Evolutionary conservation across 176 grass and related monocot species (phyloP).

Genomic region (Puccinellia tenuiflora): DNA sequence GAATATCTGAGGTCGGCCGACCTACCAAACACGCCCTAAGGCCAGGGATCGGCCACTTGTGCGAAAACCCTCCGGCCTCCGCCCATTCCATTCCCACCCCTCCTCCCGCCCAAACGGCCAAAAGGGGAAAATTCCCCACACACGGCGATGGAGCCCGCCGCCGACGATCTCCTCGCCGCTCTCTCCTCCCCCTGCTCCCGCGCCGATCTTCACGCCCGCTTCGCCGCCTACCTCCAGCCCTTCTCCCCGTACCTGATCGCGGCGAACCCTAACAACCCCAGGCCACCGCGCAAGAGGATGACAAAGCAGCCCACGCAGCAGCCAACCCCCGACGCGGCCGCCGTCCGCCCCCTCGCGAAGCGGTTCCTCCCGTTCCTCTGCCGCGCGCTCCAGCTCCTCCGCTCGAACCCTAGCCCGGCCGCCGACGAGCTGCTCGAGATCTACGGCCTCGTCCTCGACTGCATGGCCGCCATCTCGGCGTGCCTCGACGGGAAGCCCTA

Average conservation of each 20-base stretch:
- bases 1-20: too few relatives aligned
- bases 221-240: slow-evolving; percentile 60
- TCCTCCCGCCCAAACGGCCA: background rate
- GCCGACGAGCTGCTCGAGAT: slow-evolving; percentile 43
- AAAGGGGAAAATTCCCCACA: background rate
- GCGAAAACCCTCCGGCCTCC: background rate
- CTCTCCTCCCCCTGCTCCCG: slow-evolving; percentile 31
- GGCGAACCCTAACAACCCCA: slow-evolving; percentile 34
- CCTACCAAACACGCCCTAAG: too few relatives aligned
- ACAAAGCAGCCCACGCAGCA: slow-evolving; percentile 20
- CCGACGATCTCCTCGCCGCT: slow-evolving; percentile 40
- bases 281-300: slow-evolving; percentile 29
- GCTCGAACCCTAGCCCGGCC: slow-evolving; percentile 4
- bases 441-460: slow-evolving; percentile 54
- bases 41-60: background rate
- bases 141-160: slow-evolving; percentile 47
- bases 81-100: background rate
- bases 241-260: slow-evolving; percentile 35
- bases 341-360: slow-evolving; percentile 56
- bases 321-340: background rate
- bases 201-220: slow-evolving; percentile 43
- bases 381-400: slow-evolving; percentile 54
- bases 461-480: slow-evolving; percentile 42
- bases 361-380: slow-evolving; percentile 55
- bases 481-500: slow-evolving; percentile 78